These are phyloP conservation scores for Astrephomene gubernaculifera DNA, from an alignment of 139 green algal genomes.

Conservation along the genomic window DNA sequence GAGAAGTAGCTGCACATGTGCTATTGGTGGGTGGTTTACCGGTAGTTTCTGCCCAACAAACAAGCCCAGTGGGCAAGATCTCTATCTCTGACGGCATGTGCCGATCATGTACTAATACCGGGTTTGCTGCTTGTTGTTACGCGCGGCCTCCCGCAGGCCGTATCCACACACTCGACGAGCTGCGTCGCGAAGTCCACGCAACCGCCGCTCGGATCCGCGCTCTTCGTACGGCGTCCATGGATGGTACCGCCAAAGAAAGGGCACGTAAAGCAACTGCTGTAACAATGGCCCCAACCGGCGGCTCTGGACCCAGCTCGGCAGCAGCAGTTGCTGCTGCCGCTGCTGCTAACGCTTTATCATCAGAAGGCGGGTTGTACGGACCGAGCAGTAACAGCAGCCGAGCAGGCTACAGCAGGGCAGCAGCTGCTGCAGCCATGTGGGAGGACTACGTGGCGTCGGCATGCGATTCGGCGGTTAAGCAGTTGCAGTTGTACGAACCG, in stretches of 20 bases:
- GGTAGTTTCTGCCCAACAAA: not conserved
- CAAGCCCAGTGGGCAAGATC: not conserved
- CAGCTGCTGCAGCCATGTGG: conserved; percentile 14
- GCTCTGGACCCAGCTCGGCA: not conserved
- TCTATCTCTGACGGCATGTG: not conserved
- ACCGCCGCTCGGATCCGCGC: not conserved
- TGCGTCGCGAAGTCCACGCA: not conserved
- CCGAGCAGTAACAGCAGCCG: not conserved
- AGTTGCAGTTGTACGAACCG: not conserved
- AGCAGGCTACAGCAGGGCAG: conserved; percentile 23
- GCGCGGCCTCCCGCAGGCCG: not conserved
- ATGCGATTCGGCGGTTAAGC: not conserved
- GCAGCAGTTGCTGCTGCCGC: not conserved
- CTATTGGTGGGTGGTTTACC: not conserved
- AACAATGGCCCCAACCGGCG: not conserved
- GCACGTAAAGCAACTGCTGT: not conserved
- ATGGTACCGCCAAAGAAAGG: not conserved
- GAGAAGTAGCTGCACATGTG: not conserved
- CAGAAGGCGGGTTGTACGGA: too few relatives aligned
- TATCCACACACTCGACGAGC: conserved; percentile 31
- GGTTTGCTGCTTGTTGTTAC: not conserved
- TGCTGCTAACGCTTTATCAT: too few relatives aligned
- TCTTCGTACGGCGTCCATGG: not conserved
- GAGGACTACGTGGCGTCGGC: conserved; percentile 9
- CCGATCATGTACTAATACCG: not conserved